phyloP scores from a whole-genome alignment of 805 yeast species.

The Debaryomyces hansenii region DNA sequence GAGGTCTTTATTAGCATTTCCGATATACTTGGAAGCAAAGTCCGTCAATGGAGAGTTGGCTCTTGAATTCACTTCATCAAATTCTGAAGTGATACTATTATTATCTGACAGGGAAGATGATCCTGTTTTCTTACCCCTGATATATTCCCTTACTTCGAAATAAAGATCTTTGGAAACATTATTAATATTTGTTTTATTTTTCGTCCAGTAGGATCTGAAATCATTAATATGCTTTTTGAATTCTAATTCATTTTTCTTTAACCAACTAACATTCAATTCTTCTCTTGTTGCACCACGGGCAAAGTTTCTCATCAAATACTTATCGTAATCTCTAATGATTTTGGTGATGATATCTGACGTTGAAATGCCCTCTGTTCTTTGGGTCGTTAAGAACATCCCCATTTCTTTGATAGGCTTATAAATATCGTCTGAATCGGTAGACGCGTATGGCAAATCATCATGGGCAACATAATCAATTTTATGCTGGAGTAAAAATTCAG shows the following conservation, averaged over 20 bases:
- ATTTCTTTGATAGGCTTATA: conserved; percentile 87
- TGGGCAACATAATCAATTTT: conserved; percentile 95
- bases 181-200: conserved; percentile 65
- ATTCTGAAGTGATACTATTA: conserved; percentile 17
- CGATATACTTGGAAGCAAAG: conserved; percentile 64
- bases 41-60: conserved; percentile 60
- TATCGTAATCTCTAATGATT: conserved; percentile 93
- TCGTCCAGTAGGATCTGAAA: conserved; percentile 82
- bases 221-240: conserved; percentile 86
- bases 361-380: conserved; percentile 94
- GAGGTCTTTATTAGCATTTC: conserved; percentile 47
- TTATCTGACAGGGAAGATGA: conserved; percentile 26
- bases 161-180: conserved; percentile 80
- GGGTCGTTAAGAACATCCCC: conserved; percentile 92
- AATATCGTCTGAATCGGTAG: conserved; percentile 86
- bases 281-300: conserved; percentile 97
- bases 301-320: conserved; percentile 93
- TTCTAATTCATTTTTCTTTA: conserved; percentile 94
- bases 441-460: conserved; percentile 93
- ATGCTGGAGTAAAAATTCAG: conserved; percentile 76
- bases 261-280: conserved; percentile 95
- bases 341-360: conserved; percentile 95
- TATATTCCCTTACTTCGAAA: conserved; percentile 77
- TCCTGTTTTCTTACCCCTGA: conserved; percentile 48
- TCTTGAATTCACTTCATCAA: conserved; percentile 27